These are phyloP conservation scores for Paralagenidium karlingii DNA, from an alignment of 352 stramenopile species.

Conservation along the genomic window DNA sequence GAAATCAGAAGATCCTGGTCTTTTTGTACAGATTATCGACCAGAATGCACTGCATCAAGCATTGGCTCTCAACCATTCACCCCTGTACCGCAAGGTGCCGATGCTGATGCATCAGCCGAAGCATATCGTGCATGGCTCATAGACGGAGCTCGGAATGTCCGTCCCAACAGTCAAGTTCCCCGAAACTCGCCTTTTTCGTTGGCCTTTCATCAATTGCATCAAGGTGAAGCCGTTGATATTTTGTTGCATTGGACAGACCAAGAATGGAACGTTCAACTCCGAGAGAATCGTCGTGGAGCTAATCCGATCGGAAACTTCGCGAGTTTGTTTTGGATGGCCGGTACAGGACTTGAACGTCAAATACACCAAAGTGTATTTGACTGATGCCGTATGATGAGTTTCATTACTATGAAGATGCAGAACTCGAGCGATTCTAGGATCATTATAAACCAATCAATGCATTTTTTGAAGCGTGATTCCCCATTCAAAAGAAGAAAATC, in stretches of 20 bases:
- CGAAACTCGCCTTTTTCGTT: constrained; percentile 3
- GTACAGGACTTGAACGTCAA: constrained; percentile 1
- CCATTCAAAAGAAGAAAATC: no score
- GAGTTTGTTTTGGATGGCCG: constrained; percentile 4
- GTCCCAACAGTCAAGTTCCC: constrained; percentile 2
- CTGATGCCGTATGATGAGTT: constrained; percentile 3
- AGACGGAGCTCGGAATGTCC: constrained; percentile 3
- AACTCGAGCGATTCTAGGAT: constrained; percentile 1
- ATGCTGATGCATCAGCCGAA: constrained; percentile 4
- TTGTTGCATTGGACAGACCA: not conserved
- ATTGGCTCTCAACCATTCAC: constrained; percentile 3
- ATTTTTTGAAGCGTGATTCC: constrained; percentile 3
- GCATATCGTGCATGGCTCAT: constrained; percentile 4
- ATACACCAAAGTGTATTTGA: constrained; percentile 1
- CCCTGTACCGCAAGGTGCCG: constrained; percentile 3
- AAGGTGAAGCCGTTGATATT: constrained; percentile 3
- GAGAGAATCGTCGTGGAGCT: constrained; percentile 1
- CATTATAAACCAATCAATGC: constrained; percentile 4
- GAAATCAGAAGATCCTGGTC: constrained; percentile 2
- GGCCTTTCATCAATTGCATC: constrained; percentile 2
- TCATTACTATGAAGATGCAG: constrained; percentile 2
- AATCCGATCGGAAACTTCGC: constrained; percentile 3
- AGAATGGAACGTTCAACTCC: constrained; percentile 2
- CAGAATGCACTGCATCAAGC: constrained; percentile 4
- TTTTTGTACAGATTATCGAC: constrained; percentile 2